Evolutionary conservation across 208 protist species (phyloP), one percentile per base, ranked within the genome.

Genomic region (Naegleria fowleri): DNA sequence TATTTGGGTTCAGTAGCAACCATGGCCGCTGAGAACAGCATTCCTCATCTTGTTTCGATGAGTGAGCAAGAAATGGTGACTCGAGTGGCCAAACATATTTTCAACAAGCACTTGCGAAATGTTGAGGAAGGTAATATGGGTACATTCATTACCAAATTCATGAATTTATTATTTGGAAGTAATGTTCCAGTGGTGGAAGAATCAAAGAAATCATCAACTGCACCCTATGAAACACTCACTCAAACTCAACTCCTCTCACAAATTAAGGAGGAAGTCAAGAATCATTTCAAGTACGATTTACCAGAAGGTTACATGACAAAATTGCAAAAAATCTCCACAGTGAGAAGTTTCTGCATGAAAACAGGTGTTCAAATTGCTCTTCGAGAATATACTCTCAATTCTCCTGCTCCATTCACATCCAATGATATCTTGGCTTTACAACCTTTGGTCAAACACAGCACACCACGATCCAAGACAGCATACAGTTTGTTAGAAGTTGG

Each of bases 41-140:
- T 88, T 92, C 51, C 75, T 87, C 90, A 91, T 92, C 79, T 91
- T 3, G 25, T 22, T 39, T 25, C 52, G 13, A 59, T 94, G 0
- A 91, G 86, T 25, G 89, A 94, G 29, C 91, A 92, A 91, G 92
- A 94, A 51, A 94, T 94, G 93, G 86, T 94, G 0, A 51, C 38
- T 0, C 48, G 93, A 59, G 89, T 83, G 16, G 59, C 90, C 29
- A 94, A 94, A 88, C 88, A 93, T 39, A 43, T 91, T 13, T 92
- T 94, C 16, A 92, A 90, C 41, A 39, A 83, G 16, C 38, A 86
- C 0, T 79, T 94, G 25, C 85, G 88, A 75, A 29, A 48, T 0
- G 87, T 85, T 29, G 36, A 67, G 7, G 40, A 88, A 11, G 16
- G 58, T 3, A 48, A 92, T 36, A n/a, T 94, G 5, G 79, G 85